A percentile compares a stretch with the other conserved stretches of the same genome.
Evolutionary conservation across 2,329 filamentous ascomycete species (phyloP).

Genomic region (Trichophaea hybrida): DNA sequence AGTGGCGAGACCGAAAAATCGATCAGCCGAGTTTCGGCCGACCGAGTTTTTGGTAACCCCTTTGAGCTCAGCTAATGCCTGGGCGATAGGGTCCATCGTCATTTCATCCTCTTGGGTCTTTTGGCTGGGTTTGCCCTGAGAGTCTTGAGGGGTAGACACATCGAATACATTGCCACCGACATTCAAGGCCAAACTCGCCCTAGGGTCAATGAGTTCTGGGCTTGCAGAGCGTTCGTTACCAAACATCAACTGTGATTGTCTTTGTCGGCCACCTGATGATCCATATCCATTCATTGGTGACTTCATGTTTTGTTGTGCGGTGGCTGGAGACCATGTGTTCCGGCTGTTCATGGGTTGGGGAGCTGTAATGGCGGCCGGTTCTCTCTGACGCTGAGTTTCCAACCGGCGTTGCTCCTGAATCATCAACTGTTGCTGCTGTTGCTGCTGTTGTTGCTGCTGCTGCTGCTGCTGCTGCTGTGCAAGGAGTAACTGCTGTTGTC

Average conservation of each 20-base stretch:
- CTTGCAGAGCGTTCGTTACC: slow-evolving; percentile 36
- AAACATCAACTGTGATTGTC: slow-evolving; percentile 32
- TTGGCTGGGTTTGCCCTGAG: slow-evolving; percentile 38
- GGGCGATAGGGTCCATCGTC: slow-evolving; percentile 66
- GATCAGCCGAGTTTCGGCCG: slow-evolving; percentile 49
- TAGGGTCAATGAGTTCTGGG: slow-evolving; percentile 77
- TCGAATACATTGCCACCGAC: slow-evolving; percentile 93
- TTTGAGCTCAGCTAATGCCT: slow-evolving; percentile 84
- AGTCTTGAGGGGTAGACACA: slow-evolving; percentile 63
- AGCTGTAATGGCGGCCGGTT: slow-evolving; percentile 7
- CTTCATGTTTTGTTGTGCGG: slow-evolving; percentile 1
- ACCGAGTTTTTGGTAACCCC: slow-evolving; percentile 68
- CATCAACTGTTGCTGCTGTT: slow-evolving; percentile 22
- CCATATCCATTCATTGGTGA: slow-evolving; percentile 1
- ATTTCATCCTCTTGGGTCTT: slow-evolving; percentile 33
- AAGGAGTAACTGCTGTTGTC: slow-evolving; percentile 29
- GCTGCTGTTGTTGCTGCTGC: slow-evolving; percentile 28
- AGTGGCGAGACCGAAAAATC: slow-evolving; percentile 83
- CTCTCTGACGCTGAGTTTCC: slow-evolving; percentile 26
- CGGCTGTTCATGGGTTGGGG: slow-evolving; percentile 31
- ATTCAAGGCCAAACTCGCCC: slow-evolving; percentile 83
- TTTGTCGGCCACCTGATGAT: slow-evolving; percentile 28
- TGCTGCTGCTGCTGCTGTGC: slow-evolving; percentile 28
- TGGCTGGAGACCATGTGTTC: slow-evolving; percentile 43
- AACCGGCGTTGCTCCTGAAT: slow-evolving; percentile 30